phyloP scores from a whole-genome alignment of 1,284 basidiomycete genomes.

The Rhodotorula sp. region DNA sequence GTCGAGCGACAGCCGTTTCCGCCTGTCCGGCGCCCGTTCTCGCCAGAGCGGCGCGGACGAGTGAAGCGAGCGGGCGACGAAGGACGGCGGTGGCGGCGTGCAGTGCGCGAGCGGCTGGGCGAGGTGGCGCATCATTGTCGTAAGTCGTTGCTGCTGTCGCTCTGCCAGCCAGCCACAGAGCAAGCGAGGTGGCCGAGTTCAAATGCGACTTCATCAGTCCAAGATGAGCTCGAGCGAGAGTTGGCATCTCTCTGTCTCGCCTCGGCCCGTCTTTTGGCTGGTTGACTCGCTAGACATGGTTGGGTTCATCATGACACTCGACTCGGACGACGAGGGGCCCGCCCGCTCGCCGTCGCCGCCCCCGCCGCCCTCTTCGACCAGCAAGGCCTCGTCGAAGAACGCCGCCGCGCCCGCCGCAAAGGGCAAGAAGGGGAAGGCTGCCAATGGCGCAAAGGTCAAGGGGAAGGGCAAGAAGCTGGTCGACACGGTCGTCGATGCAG shows the following conservation, averaged over 20 bases:
- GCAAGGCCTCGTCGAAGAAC: not conserved
- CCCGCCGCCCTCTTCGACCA: not conserved
- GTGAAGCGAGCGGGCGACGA: too few species aligned
- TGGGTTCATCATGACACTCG: constrained; percentile 78
- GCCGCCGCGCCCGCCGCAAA: not conserved
- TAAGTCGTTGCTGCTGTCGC: not conserved
- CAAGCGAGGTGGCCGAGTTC: too few species aligned
- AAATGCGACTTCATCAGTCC: not conserved
- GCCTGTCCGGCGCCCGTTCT: too few species aligned
- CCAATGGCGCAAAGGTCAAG: constrained; percentile 15
- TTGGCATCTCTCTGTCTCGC: not conserved
- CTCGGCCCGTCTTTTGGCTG: not conserved
- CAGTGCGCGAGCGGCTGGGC: not conserved
- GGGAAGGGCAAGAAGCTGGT: constrained; percentile 36
- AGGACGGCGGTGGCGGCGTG: too few species aligned
- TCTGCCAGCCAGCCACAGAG: not conserved
- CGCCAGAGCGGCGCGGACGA: too few species aligned
- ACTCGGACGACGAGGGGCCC: constrained; percentile 66
- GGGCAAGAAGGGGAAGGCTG: constrained; percentile 25
- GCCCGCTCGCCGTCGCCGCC: constrained; percentile 36
- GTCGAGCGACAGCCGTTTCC: too few species aligned
- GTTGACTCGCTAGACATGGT: constrained; percentile 32
- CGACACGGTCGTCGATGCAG: constrained; percentile 20
- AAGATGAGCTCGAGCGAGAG: not conserved
- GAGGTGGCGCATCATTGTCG: not conserved